phyloP scores from a whole-genome alignment of 2,329 filamentous ascomycete species.

The Fusarium nurragi region DNA sequence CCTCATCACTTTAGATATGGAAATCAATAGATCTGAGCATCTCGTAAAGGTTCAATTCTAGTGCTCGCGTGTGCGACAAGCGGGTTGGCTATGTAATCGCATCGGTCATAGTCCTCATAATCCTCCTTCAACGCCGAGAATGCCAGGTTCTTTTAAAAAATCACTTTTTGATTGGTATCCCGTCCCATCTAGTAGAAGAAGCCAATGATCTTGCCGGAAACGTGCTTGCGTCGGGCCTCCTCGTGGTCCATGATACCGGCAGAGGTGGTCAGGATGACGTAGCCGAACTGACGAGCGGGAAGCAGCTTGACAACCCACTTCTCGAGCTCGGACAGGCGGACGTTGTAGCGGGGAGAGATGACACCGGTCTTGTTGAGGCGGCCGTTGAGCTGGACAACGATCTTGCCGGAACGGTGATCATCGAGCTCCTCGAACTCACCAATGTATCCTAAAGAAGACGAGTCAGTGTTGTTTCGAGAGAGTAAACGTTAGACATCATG shows the following conservation, averaged over 20 bases:
- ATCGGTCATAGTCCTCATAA: conserved; percentile 52
- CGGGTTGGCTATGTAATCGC: conserved; percentile 46
- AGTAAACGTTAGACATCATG: conserved; percentile 94
- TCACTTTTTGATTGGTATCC: conserved; percentile 45
- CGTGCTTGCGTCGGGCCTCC: conserved; percentile 98
- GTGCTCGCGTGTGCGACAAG: conserved; percentile 48
- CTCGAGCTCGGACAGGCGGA: conserved; percentile 96
- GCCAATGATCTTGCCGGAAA: conserved; percentile 98
- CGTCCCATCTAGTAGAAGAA: conserved; percentile 88
- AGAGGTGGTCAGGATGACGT: conserved; percentile 98
- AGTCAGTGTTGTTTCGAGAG: conserved; percentile 85
- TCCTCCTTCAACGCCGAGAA: conserved; percentile 51
- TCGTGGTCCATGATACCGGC: conserved; percentile 99
- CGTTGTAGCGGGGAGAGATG: conserved; percentile 99
- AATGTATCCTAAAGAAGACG: conserved; percentile 83
- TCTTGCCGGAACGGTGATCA: conserved; percentile 99
- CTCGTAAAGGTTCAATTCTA: conserved; percentile 50
- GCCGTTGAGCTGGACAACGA: conserved; percentile 99
- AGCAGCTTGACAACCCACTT: conserved; percentile 99
- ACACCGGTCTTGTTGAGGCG: conserved; percentile 99
- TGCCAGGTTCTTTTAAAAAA: conserved; percentile 43
- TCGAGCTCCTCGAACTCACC: conserved; percentile 99
- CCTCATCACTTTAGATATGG: conserved; percentile 8
- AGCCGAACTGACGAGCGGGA: conserved; percentile 99
- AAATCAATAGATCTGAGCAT: conserved; percentile 39